Base-by-base conservation (phyloP, 192 early-diverging fungal genomes). In the Hyaloraphidium curvatum region DNA sequence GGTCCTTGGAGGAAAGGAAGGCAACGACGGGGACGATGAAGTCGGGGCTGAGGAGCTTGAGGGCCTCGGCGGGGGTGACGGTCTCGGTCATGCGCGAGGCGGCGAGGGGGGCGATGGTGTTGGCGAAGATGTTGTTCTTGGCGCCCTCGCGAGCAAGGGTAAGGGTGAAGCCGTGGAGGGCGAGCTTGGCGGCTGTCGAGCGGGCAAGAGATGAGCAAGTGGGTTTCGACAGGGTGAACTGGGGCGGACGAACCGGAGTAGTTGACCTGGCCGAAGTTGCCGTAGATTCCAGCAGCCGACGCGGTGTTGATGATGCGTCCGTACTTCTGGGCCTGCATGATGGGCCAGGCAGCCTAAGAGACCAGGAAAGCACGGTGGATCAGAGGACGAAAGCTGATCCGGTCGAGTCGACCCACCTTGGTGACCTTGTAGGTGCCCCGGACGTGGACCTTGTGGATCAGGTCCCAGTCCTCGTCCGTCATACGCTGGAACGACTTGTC, bases 391-490 rank as follows among this genome's bases (percentile, higher is more conserved):
- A n/a, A n/a, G n/a, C n/a, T n/a, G n/a, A n/a, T n/a, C n/a, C n/a
- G n/a, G n/a, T n/a, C n/a, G n/a, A n/a, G n/a, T n/a, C n/a, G n/a
- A n/a, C n/a, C n/a, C n/a, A n/a, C 94, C 72, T 87, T 89, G 50
- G 90, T 81, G 57, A 94, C 86, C 67, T 86, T 82, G 78, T 93
- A 98, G 7, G 88, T 79, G 31, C 94, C 94, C 39, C 80, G 72
- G 39, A 96, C 81, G 59, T 98, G 94, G 25, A 96, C 91, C 53
- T 72, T 67, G 51, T 89, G 80, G 57, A 96, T 95, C 39, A 89
- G 63, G 67, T 95, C 86, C 94, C 94, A 98, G 72, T 98, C 92
- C 52, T 75, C 77, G 76, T 98, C 94, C 2, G 85, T 86, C 87
- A 98, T 96, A 55, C 85, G 76, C 55, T 84, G 72, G 70, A 98